phyloP scores from a whole-genome alignment of 208 protist species.

The Leishmania arabica region DNA sequence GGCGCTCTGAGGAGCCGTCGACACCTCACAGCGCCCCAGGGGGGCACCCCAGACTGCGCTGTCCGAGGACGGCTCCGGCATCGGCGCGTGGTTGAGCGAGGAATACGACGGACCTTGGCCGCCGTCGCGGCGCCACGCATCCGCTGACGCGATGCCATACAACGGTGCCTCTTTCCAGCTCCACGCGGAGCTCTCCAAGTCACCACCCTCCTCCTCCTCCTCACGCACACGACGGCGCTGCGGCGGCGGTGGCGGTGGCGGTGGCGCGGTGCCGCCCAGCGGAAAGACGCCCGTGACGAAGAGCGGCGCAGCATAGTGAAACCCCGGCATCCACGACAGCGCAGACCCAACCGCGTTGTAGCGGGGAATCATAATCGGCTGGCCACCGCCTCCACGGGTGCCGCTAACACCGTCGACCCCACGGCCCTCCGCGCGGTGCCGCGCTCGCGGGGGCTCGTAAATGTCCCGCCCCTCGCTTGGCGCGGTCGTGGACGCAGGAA shows the following conservation, averaged over 20 bases:
- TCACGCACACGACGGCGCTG: slow-evolving; percentile 8
- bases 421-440: slow-evolving; percentile 12
- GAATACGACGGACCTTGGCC: neutral
- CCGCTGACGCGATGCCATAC: neutral
- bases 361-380: slow-evolving; percentile 20
- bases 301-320: slow-evolving; percentile 25
- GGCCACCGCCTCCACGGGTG: neutral
- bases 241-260: neutral
- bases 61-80: slow-evolving; percentile 1
- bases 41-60: neutral
- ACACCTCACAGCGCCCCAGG: neutral
- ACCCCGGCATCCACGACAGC: slow-evolving; percentile 45
- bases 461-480: neutral
- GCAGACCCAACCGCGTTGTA: slow-evolving; percentile 36
- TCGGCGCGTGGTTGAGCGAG: neutral
- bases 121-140: neutral
- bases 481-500: neutral
- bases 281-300: slow-evolving; percentile 20
- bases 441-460: slow-evolving; percentile 18
- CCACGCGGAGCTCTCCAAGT: neutral
- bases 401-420: neutral
- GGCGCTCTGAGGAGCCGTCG: neutral
- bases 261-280: neutral
- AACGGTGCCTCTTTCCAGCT: neutral
- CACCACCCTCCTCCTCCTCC: neutral